Conservation (phyloP, 78 protist species). For the Dictyostelium citrinum region DNA sequence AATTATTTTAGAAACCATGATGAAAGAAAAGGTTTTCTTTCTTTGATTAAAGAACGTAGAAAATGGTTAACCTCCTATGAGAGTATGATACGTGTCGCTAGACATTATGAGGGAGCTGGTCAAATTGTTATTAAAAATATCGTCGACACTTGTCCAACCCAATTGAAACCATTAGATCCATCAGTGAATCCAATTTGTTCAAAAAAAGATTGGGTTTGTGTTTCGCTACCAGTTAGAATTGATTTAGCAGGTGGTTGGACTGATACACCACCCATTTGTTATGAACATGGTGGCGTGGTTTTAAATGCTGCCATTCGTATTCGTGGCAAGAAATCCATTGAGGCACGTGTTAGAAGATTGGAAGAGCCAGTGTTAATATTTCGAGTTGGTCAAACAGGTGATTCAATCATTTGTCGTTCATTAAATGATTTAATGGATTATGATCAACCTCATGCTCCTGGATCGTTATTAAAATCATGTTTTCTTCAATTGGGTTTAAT, state of each 20-base stretch:
- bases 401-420: slow-evolving; percentile 12
- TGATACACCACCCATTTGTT: slow-evolving; percentile 74
- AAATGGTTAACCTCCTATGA: slow-evolving; percentile 43
- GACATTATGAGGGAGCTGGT: slow-evolving; percentile 74
- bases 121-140: slow-evolving; percentile 59
- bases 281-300: slow-evolving; percentile 68
- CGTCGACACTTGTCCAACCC: background rate
- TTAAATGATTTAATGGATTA: slow-evolving; percentile 20
- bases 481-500: slow-evolving; percentile 53
- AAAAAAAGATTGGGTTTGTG: background rate
- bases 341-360: background rate
- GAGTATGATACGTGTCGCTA: slow-evolving; percentile 37
- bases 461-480: slow-evolving; percentile 37
- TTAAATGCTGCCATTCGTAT: slow-evolving; percentile 46
- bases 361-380: background rate
- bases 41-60: slow-evolving; percentile 28
- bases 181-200: background rate
- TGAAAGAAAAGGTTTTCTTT: slow-evolving; percentile 36
- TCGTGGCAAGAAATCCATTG: slow-evolving; percentile 11
- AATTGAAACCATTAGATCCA: background rate
- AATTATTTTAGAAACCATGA: background rate
- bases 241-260: slow-evolving; percentile 78
- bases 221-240: slow-evolving; percentile 48
- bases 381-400: background rate
- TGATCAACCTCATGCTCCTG: slow-evolving; percentile 17